phyloP scores from a whole-genome alignment of 345 rosid species.

The Carallia brachiata region DNA sequence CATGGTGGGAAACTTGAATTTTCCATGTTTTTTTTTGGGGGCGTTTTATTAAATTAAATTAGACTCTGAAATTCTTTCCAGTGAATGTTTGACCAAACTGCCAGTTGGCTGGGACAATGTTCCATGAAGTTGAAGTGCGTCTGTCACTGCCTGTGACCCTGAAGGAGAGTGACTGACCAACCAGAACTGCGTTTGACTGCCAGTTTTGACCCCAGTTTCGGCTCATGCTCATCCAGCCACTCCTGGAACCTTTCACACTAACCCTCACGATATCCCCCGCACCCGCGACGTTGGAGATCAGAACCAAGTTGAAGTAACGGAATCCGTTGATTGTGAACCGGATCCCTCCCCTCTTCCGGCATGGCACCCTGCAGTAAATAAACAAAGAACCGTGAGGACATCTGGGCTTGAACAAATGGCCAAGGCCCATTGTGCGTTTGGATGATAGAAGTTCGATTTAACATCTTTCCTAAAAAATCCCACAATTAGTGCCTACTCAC shows the following conservation, averaged over 20 bases:
- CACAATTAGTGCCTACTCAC: no score
- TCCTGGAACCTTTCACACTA: slow-evolving; percentile 39
- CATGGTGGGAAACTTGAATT: slow-evolving; percentile 13
- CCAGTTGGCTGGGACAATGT: slow-evolving; percentile 54
- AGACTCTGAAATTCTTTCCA: slow-evolving; percentile 62
- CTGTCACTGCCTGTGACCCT: slow-evolving; percentile 60
- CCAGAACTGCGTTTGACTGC: slow-evolving; percentile 23
- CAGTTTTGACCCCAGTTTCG: slow-evolving; percentile 53
- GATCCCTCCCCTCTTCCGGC: slow-evolving; percentile 50
- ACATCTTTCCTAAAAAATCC: no score
- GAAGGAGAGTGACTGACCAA: slow-evolving; percentile 59
- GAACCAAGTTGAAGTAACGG: slow-evolving; percentile 49
- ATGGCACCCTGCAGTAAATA: slow-evolving; percentile 37
- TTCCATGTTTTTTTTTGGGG: not conserved
- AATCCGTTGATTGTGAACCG: slow-evolving; percentile 55
- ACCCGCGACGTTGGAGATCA: slow-evolving; percentile 3
- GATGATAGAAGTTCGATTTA: no score
- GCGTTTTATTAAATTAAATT: not conserved
- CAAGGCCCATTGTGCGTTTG: no score
- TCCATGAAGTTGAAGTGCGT: slow-evolving; percentile 61
- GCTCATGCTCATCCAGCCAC: slow-evolving; percentile 48
- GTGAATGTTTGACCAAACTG: slow-evolving; percentile 65
- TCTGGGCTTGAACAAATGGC: no score
- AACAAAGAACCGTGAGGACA: slow-evolving; percentile 31
- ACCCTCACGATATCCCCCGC: not conserved